Evolutionary conservation across 1,284 basidiomycete species (phyloP).

Genomic region (Boletus hoseneyae): DNA sequence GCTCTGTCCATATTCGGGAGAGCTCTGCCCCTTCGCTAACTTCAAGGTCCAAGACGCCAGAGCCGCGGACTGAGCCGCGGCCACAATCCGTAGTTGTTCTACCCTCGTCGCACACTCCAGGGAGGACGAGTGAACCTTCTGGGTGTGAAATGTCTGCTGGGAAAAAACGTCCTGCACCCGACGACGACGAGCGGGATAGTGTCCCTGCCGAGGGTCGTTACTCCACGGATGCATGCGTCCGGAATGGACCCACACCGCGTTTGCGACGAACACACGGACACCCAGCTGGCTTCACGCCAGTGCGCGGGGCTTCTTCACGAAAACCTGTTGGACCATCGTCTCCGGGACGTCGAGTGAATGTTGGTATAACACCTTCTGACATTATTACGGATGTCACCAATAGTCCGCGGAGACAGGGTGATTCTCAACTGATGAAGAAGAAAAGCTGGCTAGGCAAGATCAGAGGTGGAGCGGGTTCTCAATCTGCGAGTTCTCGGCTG

Average conservation of each 20-base stretch:
- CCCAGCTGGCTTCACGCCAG: constrained; percentile 69
- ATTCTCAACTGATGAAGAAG: constrained; percentile 39
- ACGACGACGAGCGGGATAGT: constrained; percentile 61
- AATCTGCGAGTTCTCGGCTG: constrained; percentile 27
- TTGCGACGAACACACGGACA: constrained; percentile 53
- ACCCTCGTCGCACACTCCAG: constrained; percentile 21
- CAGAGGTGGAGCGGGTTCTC: constrained; percentile 35
- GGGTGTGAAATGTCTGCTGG: constrained; percentile 43
- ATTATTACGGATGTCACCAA: constrained; percentile 67
- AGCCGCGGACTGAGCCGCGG: constrained; percentile 26
- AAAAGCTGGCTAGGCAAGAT: constrained; percentile 65
- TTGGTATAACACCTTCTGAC: constrained; percentile 32
- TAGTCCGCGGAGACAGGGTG: constrained; percentile 44
- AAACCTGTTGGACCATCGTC: constrained; percentile 41
- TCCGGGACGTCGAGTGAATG: constrained; percentile 39
- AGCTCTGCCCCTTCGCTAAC: constrained; percentile 44
- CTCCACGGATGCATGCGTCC: constrained; percentile 52
- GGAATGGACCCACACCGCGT: constrained; percentile 52
- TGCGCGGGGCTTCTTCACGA: constrained; percentile 46
- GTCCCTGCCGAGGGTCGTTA: constrained; percentile 44
- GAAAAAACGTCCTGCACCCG: constrained; percentile 68
- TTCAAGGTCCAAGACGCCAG: constrained; percentile 53
- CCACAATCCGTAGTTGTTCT: constrained; percentile 1
- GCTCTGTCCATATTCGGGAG: constrained; percentile 30
- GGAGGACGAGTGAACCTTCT: constrained; percentile 36